Evolutionary conservation across 192 early-diverging fungal genomes (phyloP).

Genomic region (Backusella psychrophila): DNA sequence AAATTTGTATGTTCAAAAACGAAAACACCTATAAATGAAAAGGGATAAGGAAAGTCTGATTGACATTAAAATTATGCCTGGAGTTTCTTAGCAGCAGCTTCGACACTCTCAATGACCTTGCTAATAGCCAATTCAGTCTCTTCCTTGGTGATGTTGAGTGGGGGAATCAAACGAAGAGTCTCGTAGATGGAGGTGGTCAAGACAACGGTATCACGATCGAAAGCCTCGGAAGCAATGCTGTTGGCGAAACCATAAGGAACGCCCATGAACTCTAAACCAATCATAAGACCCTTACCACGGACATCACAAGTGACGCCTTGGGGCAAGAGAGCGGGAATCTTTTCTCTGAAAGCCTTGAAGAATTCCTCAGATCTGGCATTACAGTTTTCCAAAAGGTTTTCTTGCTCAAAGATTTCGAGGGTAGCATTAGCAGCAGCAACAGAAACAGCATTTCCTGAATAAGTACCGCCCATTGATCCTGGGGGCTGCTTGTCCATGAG

Average conservation of each 20-base stretch:
- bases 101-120: neutral
- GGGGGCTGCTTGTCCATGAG: slow-evolving; percentile 36
- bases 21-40: neutral
- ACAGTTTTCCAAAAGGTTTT: slow-evolving; percentile 35
- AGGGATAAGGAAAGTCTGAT: neutral
- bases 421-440: slow-evolving; percentile 40
- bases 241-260: slow-evolving; percentile 29
- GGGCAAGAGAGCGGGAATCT: slow-evolving; percentile 23
- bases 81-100: slow-evolving; percentile 6
- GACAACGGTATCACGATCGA: slow-evolving; percentile 28
- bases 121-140: slow-evolving; percentile 3
- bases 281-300: slow-evolving; percentile 42
- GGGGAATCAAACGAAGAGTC: slow-evolving; percentile 38
- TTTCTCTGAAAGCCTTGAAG: slow-evolving; percentile 14
- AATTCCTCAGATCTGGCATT: slow-evolving; percentile 32
- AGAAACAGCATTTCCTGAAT: slow-evolving; percentile 35
- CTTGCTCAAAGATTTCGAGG: slow-evolving; percentile 35
- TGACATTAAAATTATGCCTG: neutral
- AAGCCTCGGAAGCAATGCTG: slow-evolving; percentile 9
- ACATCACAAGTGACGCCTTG: slow-evolving; percentile 26
- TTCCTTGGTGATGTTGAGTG: slow-evolving; percentile 27
- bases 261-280: slow-evolving; percentile 36
- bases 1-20: neutral
- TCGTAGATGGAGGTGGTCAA: slow-evolving; percentile 40
- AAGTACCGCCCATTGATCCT: slow-evolving; percentile 39